Base-by-base conservation (phyloP, 2,329 filamentous ascomycete genomes). In the Pseudogymnoascus sp. region DNA sequence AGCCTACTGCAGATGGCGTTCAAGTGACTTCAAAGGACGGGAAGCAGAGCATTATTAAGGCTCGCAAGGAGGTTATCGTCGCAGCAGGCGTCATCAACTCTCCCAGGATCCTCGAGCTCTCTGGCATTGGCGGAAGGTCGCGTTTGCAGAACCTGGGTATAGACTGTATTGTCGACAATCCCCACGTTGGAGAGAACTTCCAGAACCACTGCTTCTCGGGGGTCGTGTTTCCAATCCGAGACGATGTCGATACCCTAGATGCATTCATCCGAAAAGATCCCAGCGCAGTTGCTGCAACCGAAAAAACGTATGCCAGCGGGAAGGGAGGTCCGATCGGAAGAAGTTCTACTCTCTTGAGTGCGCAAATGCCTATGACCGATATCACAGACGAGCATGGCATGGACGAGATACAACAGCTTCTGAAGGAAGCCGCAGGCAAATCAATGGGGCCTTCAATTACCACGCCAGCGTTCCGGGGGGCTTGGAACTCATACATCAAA, bases 41-140 rank as follows among this genome's bases (percentile, higher is more conserved):
- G n/a, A 62, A 29, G 8, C 64, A 68, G 8, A 66, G 61, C 15
- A 66, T 36, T 17, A 66, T 68, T 11, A 67, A 67, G 3, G 61
- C 44, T 29, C 66, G 64, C 29, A 66, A 67, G 58, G 70, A 72
- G 59, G 68, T 72, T 21, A 68, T 72, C 26, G 41, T 73, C 4
- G 65, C 62, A 15, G 66, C 68, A 29, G 71, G 70, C 1, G 65
- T 60, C 6, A 44, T 66, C 10, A 59, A 63, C 44, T 64, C 61
- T 15, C 71, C 71, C 17, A 70, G 73, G 61, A 41, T 74, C 4
- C 65, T 74, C 13, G 71, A 74, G 60, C 57, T 73, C 6, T 73
- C 71, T 21, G 71, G 71, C 5, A 68, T 73, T 17, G 71, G 71
- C 4, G 44, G 36, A 10, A 17, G 36, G 3, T 59, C 63, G 5